Evolutionary conservation across 2,329 filamentous ascomycete genomes (phyloP).

Genomic region (Diaporthe capsici): DNA sequence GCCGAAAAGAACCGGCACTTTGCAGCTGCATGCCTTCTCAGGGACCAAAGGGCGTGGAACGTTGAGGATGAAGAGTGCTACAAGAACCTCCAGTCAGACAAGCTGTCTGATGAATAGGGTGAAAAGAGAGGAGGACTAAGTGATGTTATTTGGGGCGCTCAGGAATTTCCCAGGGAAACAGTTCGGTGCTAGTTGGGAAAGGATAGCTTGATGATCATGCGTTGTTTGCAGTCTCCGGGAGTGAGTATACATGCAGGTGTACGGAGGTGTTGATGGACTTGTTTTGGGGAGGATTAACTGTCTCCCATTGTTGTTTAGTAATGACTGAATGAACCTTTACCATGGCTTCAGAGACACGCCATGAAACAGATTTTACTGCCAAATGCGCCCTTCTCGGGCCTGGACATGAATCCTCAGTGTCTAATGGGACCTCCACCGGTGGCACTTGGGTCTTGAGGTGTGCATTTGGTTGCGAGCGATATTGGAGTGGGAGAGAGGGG

Average conservation of each 20-base stretch:
- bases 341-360: no score
- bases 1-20: neutral
- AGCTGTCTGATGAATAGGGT: no score
- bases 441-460: neutral
- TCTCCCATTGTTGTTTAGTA: neutral
- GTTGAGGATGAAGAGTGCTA: constrained; percentile 6
- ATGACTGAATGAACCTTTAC: neutral
- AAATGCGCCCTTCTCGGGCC: neutral
- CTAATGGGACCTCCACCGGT: neutral
- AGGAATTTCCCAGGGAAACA: neutral
- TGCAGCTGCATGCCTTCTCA: neutral
- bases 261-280: neutral
- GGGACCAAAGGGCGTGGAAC: neutral
- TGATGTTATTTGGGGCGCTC: neutral
- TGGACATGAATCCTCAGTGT: neutral
- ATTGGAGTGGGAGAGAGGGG: neutral
- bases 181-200: neutral
- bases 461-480: neutral
- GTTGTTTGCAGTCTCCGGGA: neutral
- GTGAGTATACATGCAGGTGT: neutral
- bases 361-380: neutral
- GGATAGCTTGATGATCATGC: neutral
- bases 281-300: neutral
- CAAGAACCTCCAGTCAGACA: neutral
- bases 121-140: neutral